These are phyloP conservation scores for Cutaneotrichosporon dermatis DNA, from an alignment of 1,284 basidiomycete species.

Conservation along the genomic window DNA sequence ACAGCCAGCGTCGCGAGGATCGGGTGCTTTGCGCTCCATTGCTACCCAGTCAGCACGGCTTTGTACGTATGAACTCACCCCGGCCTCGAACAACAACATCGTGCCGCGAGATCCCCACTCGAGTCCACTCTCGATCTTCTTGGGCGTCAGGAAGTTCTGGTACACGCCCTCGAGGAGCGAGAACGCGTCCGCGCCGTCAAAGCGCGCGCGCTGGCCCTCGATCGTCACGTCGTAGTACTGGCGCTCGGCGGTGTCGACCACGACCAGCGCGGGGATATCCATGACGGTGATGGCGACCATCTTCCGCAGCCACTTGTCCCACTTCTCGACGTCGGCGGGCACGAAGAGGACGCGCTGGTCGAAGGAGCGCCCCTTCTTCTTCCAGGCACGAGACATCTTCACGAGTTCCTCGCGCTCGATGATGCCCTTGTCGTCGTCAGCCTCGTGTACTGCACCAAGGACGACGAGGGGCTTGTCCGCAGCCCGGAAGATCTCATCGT, in stretches of 20 bases:
- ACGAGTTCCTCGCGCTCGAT: slow-evolving; percentile 54
- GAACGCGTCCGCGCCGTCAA: slow-evolving; percentile 61
- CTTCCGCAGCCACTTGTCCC: slow-evolving; percentile 79
- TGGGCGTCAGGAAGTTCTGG: slow-evolving; percentile 56
- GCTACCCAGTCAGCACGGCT: background rate
- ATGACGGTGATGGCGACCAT: slow-evolving; percentile 62
- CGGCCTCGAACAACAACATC: background rate
- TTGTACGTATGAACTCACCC: background rate
- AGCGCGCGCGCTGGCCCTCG: slow-evolving; percentile 63
- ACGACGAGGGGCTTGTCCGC: slow-evolving; percentile 69
- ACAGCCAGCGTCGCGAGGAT: slow-evolving; percentile 37
- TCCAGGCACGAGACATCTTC: slow-evolving; percentile 64
- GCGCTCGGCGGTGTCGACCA: slow-evolving; percentile 62
- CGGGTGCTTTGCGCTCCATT: slow-evolving; percentile 38
- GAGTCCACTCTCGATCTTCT: slow-evolving; percentile 35
- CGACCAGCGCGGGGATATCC: slow-evolving; percentile 60
- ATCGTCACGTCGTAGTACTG: slow-evolving; percentile 55
- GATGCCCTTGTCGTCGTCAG: slow-evolving; percentile 27
- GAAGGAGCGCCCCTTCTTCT: slow-evolving; percentile 39
- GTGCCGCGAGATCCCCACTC: background rate
- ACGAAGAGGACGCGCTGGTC: slow-evolving; percentile 69
- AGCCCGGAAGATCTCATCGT: slow-evolving; percentile 73
- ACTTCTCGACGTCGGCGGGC: slow-evolving; percentile 75
- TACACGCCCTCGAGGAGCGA: slow-evolving; percentile 66
- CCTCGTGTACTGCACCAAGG: slow-evolving; percentile 49